Conservation (phyloP, 2,329 filamentous ascomycete genomes). For the Ceratocystiopsis minuta region DNA sequence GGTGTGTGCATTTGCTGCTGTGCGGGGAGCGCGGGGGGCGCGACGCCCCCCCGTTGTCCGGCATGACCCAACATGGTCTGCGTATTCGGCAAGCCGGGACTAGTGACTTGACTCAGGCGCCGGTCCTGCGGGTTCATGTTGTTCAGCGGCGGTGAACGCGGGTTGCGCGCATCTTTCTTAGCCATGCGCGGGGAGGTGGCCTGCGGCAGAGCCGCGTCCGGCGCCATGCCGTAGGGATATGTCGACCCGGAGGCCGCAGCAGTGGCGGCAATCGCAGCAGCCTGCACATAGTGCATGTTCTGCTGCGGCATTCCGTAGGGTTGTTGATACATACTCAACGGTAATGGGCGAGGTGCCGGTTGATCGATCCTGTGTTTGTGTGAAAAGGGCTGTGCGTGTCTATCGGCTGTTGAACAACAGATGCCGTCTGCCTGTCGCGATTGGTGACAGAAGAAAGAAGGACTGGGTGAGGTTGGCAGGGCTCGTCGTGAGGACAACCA, state of each 20-base stretch:
- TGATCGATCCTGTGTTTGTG: too few species aligned
- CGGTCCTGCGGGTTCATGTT: conserved; percentile 36
- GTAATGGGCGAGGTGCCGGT: neutral
- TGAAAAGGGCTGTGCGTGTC: too few species aligned
- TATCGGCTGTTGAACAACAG: too few species aligned
- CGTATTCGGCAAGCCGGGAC: conserved; percentile 54
- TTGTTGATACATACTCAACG: conserved; percentile 52
- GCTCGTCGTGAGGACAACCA: neutral
- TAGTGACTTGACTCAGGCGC: conserved; percentile 61
- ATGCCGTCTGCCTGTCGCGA: too few species aligned
- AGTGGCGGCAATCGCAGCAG: conserved; percentile 80
- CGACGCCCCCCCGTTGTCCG: conserved; percentile 29
- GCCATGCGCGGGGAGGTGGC: conserved; percentile 63
- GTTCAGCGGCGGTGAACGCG: conserved; percentile 61
- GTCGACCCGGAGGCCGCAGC: conserved; percentile 75
- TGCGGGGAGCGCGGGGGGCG: conserved; percentile 41
- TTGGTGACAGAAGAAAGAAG: too few species aligned
- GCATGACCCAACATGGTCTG: conserved; percentile 61
- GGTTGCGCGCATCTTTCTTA: conserved; percentile 55
- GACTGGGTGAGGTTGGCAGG: neutral
- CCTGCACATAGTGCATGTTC: conserved; percentile 76
- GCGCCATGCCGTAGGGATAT: conserved; percentile 49
- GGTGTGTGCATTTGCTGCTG: conserved; percentile 49
- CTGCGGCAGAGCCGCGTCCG: conserved; percentile 48
- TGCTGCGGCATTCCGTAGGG: conserved; percentile 56